A percentile compares a stretch with the other conserved stretches of the same genome.
These are phyloP conservation scores for Myxozyma vanderwaltii DNA, from an alignment of 805 yeast species.

Conservation along the genomic window DNA sequence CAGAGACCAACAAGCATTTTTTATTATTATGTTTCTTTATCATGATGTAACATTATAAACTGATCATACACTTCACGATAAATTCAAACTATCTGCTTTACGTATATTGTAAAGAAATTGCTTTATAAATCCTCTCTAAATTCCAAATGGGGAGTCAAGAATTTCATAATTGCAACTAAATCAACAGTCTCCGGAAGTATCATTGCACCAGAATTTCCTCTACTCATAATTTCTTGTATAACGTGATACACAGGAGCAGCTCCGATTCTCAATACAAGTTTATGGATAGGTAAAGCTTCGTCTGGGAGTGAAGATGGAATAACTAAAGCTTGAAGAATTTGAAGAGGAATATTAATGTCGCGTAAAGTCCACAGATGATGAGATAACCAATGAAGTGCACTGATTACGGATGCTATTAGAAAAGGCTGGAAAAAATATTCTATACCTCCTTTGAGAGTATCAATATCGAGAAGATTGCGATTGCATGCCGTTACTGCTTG, in stretches of 20 bases:
- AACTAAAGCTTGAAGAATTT: conserved; percentile 47
- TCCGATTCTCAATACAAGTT: conserved; percentile 43
- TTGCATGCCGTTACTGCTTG: conserved; percentile 68
- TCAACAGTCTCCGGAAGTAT: conserved; percentile 22
- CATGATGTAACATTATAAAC: no score
- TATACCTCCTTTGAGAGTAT: conserved; percentile 70
- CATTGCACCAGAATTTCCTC: conserved; percentile 2
- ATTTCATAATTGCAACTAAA: conserved; percentile 17
- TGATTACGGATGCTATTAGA: conserved; percentile 58
- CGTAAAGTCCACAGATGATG: conserved; percentile 46
- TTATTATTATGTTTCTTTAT: no score
- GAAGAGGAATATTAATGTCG: conserved; percentile 45
- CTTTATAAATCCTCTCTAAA: conserved; percentile 20
- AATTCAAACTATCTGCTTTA: no score
- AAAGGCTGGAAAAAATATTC: conserved; percentile 83
- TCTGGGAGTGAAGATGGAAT: conserved; percentile 50
- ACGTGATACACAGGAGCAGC: conserved; percentile 35
- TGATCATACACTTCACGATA: no score
- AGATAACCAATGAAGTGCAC: conserved; percentile 56
- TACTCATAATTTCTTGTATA: conserved; percentile 35
- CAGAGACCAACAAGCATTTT: no score
- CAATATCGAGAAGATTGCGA: conserved; percentile 57
- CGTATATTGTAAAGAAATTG: no score
- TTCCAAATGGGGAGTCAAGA: conserved; percentile 22
- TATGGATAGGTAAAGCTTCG: conserved; percentile 51